Percentiles rank a stretch among this genome's conserved stretches.
These are phyloP conservation scores for Nymphaea thermarum DNA, from an alignment of 164 flowering plant species.

Conservation along the genomic window DNA sequence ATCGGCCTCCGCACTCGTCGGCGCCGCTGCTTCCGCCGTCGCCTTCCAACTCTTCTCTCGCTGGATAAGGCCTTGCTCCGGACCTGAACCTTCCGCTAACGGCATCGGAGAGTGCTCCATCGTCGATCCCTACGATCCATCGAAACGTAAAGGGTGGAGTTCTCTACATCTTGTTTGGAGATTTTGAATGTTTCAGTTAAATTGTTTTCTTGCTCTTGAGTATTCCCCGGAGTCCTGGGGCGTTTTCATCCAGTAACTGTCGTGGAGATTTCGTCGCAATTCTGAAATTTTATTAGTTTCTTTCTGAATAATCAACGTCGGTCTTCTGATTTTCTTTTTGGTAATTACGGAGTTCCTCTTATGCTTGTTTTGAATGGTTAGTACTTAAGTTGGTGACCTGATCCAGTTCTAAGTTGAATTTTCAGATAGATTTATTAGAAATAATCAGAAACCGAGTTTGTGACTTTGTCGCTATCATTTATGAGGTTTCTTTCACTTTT, in stretches of 20 bases:
- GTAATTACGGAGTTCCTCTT: not conserved
- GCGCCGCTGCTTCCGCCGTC: conserved; percentile 41
- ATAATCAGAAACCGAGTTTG: not conserved
- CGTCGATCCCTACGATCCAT: conserved; percentile 52
- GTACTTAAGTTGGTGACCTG: too few relatives aligned
- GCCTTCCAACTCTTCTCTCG: conserved; percentile 29
- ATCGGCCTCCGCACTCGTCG: conserved; percentile 41
- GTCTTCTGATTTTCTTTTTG: not conserved
- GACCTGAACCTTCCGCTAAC: conserved; percentile 2
- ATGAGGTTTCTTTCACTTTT: too few relatives aligned
- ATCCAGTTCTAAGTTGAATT: too few relatives aligned
- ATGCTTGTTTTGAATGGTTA: not conserved
- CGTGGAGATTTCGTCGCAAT: not conserved
- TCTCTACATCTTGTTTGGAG: not conserved
- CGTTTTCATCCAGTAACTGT: not conserved
- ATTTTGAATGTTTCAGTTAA: not conserved
- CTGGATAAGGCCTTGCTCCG: conserved; percentile 9
- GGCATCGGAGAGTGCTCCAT: conserved; percentile 12
- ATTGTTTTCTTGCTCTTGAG: not conserved
- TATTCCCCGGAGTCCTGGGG: not conserved
- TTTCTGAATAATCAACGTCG: not conserved
- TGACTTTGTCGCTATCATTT: not conserved
- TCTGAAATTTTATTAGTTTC: not conserved
- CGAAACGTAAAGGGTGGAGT: conserved; percentile 55
- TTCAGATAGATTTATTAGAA: too few relatives aligned